These are phyloP conservation scores for Typha latifolia DNA, from an alignment of 176 grass and related monocot genomes.

Conservation along the genomic window DNA sequence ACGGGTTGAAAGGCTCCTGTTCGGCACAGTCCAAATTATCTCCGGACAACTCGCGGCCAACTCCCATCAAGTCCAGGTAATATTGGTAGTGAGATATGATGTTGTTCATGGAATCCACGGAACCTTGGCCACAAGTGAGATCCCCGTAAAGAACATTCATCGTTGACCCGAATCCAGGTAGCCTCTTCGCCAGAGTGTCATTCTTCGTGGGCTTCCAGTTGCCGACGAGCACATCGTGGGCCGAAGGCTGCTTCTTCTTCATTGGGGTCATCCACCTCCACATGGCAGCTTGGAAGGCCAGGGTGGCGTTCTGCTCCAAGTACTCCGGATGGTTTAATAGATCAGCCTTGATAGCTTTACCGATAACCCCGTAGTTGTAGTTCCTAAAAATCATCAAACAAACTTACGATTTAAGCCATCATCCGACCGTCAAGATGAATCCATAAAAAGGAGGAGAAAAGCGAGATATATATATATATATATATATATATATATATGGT, in stretches of 20 bases:
- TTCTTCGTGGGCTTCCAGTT: constrained; percentile 89
- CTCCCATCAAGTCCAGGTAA: constrained; percentile 77
- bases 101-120: constrained; percentile 49
- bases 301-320: constrained; percentile 77
- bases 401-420: background rate
- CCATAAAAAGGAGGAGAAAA: too few relatives aligned
- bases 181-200: constrained; percentile 59
- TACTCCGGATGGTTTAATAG: constrained; percentile 82
- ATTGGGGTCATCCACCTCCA: constrained; percentile 98
- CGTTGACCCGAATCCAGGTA: constrained; percentile 76
- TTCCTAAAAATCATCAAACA: constrained; percentile 54
- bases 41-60: constrained; percentile 40
- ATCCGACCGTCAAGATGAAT: too few relatives aligned
- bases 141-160: constrained; percentile 85
- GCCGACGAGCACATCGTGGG: constrained; percentile 85
- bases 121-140: constrained; percentile 53
- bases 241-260: constrained; percentile 77
- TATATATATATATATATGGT: too few relatives aligned
- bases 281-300: constrained; percentile 83
- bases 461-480: too few relatives aligned
- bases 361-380: constrained; percentile 65
- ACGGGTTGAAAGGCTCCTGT: constrained; percentile 60
- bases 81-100: constrained; percentile 65
- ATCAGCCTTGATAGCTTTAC: constrained; percentile 55
- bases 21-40: constrained; percentile 81